Percentiles rank a stretch among this genome's conserved stretches.
These are phyloP conservation scores for Pontederia crassipes DNA, from an alignment of 176 grass and related monocot species.

Conservation along the genomic window DNA sequence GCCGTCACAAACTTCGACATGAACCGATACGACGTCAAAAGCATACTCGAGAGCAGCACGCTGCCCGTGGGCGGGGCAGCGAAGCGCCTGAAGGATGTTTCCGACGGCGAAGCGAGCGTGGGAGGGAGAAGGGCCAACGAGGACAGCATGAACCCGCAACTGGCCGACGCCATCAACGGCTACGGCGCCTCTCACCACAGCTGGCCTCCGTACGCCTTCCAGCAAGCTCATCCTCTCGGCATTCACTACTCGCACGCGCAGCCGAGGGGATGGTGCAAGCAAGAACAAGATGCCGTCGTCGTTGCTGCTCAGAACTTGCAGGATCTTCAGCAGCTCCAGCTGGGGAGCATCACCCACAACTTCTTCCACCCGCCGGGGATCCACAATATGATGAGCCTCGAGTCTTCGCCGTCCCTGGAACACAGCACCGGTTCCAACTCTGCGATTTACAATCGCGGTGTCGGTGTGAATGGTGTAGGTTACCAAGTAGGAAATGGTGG, in stretches of 20 bases:
- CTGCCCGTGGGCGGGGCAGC: slow-evolving; percentile 37
- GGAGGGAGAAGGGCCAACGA: slow-evolving; percentile 12
- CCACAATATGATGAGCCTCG: slow-evolving; percentile 21
- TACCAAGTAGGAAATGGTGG: slow-evolving; percentile 5
- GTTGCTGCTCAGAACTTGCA: slow-evolving; percentile 31
- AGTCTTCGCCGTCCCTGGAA: slow-evolving; percentile 15
- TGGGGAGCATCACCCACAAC: slow-evolving; percentile 30
- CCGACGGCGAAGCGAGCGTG: slow-evolving; percentile 23
- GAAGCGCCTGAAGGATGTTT: slow-evolving; percentile 37
- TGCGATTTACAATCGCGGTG: slow-evolving; percentile 12
- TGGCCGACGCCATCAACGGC: slow-evolving; percentile 23
- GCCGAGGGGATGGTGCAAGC: slow-evolving; percentile 49
- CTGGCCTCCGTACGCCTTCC: slow-evolving; percentile 27
- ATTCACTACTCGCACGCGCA: slow-evolving; percentile 23
- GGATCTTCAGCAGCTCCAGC: slow-evolving; percentile 29
- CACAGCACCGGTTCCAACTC: slow-evolving; percentile 19
- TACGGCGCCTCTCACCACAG: slow-evolving; percentile 16
- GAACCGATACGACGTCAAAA: slow-evolving; percentile 66
- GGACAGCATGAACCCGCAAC: slow-evolving; percentile 15
- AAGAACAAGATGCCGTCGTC: slow-evolving; percentile 43
- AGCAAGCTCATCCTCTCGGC: slow-evolving; percentile 20
- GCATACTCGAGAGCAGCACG: slow-evolving; percentile 52
- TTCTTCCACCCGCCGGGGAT: slow-evolving; percentile 33
- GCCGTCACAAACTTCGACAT: slow-evolving; percentile 88
- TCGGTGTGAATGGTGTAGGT: not conserved